Conservation (phyloP, 2,329 filamentous ascomycete genomes). For the Sporothrix brunneoviolacea region DNA sequence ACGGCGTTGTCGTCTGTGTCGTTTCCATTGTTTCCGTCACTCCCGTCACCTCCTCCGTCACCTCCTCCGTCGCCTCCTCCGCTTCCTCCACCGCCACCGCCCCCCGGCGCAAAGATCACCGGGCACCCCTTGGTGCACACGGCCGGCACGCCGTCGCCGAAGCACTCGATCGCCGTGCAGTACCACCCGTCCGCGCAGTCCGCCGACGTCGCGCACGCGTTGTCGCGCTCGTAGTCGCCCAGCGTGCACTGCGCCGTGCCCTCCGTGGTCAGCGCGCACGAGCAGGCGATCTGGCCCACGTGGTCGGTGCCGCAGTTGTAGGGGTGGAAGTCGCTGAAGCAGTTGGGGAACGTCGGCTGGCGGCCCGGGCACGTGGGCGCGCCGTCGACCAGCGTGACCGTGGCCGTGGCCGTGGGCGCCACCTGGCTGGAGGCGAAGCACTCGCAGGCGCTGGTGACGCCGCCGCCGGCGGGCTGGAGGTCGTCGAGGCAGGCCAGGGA, state of each 20-base stretch:
- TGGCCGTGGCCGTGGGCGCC: slow-evolving; percentile 6
- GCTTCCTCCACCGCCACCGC: background rate
- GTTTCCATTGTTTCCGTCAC: no score
- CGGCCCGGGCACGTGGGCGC: slow-evolving; percentile 8
- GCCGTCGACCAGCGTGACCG: background rate
- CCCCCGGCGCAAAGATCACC: background rate
- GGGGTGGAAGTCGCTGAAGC: slow-evolving; percentile 13
- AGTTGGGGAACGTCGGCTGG: slow-evolving; percentile 15
- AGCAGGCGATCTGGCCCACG: slow-evolving; percentile 12
- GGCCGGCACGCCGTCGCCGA: slow-evolving; percentile 6
- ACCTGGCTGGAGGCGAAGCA: slow-evolving; percentile 11
- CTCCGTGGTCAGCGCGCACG: slow-evolving; percentile 13
- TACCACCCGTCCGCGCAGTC: slow-evolving; percentile 14
- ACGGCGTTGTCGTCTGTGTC: no score
- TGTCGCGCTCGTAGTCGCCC: slow-evolving; percentile 16
- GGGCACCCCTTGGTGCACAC: slow-evolving; percentile 12
- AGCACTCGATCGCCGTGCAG: slow-evolving; percentile 13
- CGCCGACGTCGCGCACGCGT: slow-evolving; percentile 7
- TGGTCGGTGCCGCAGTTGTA: slow-evolving; percentile 15
- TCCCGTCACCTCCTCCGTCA: no score
- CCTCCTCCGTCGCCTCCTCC: background rate
- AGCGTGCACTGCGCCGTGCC: slow-evolving; percentile 11
- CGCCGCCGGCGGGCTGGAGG: slow-evolving; percentile 3
- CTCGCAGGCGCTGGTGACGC: slow-evolving; percentile 11
- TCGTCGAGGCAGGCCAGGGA: slow-evolving; percentile 14